A percentile compares a stretch with the other conserved stretches of the same genome.
These are phyloP conservation scores for Populus hybrid DNA, from an alignment of 441 rosid species.

Conservation along the genomic window DNA sequence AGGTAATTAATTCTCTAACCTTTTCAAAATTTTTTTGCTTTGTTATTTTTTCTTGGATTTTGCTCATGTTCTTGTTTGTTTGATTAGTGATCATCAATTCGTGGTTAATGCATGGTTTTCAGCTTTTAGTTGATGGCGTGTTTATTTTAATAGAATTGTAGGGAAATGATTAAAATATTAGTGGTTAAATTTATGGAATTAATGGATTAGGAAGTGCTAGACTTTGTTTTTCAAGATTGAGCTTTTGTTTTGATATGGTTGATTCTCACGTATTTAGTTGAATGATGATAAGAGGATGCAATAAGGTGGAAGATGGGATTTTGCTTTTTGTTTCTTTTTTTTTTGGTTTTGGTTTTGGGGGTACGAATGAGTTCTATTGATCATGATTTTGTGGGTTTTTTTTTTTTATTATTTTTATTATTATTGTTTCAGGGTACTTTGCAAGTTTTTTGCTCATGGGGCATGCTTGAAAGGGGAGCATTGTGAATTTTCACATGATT, in stretches of 20 bases:
- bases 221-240: background rate
- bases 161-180: background rate
- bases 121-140: too few relatives aligned
- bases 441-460: slow-evolving; percentile 92
- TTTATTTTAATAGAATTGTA: too few relatives aligned
- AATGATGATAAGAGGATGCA: background rate
- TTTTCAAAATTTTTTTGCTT: background rate
- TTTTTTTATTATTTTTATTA: too few relatives aligned
- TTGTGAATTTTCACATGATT: slow-evolving; percentile 90
- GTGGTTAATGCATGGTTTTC: too few relatives aligned
- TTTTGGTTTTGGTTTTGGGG: too few relatives aligned
- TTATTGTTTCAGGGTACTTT: slow-evolving; percentile 52
- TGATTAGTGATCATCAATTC: background rate
- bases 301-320: background rate
- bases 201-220: background rate
- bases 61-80: background rate
- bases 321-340: too few relatives aligned
- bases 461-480: slow-evolving; percentile 95
- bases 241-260: background rate
- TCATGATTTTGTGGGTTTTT: background rate
- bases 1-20: slow-evolving; percentile 21
- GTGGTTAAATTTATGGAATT: background rate
- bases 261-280: background rate
- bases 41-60: too few relatives aligned
- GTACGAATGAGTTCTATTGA: background rate